A percentile compares a stretch with the other conserved stretches of the same genome.
These are phyloP conservation scores for Lodderomyces elongisporus DNA, from an alignment of 1,139 yeast genomes.

Conservation along the genomic window DNA sequence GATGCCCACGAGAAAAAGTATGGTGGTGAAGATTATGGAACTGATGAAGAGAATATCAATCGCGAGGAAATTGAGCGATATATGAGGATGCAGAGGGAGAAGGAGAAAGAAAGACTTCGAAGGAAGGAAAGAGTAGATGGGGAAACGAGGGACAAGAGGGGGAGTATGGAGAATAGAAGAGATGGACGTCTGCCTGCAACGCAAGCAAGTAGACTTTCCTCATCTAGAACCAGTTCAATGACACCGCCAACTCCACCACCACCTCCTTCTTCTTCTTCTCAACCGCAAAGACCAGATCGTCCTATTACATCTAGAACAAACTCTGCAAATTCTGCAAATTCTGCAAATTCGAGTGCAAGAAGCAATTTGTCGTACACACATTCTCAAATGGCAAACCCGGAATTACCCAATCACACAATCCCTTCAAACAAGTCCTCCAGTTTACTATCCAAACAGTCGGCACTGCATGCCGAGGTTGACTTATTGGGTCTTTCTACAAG, in stretches of 20 bases:
- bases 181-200: neutral
- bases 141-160: neutral
- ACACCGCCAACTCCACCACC: constrained; percentile 4
- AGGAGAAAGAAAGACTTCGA: constrained; percentile 32
- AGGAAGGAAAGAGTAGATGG: constrained; percentile 23
- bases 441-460: neutral
- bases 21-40: constrained; percentile 41
- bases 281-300: constrained; percentile 1
- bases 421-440: neutral
- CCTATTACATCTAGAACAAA: neutral
- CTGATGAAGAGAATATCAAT: constrained; percentile 42
- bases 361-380: too few relatives aligned
- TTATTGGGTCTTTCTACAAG: constrained; percentile 17
- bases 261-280: constrained; percentile 4
- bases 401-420: too few relatives aligned
- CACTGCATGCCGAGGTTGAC: constrained; percentile 19
- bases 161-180: neutral
- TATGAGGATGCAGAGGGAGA: constrained; percentile 35
- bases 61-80: constrained; percentile 36
- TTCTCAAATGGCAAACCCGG: too few relatives aligned
- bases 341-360: neutral
- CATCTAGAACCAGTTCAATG: constrained; percentile 1
- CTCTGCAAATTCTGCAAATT: neutral
- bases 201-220: neutral
- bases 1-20: constrained; percentile 34